Conservation (phyloP, 768 basidiomycete species). For the Lentinula edodes region DNA sequence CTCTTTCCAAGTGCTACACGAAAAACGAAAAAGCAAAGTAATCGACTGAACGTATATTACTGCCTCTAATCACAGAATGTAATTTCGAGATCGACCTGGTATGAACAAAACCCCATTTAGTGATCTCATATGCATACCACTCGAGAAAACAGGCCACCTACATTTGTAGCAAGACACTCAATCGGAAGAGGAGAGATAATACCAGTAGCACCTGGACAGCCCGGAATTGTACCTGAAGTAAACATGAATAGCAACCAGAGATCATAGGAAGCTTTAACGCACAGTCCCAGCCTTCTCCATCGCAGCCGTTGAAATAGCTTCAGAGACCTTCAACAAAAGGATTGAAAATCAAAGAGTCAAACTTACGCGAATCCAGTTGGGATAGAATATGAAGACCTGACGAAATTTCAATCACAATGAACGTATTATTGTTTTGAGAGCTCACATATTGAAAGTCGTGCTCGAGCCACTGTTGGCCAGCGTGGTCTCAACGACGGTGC, state of each 20-base stretch:
- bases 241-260: neutral
- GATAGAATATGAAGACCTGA: slow-evolving; percentile 26
- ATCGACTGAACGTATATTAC: no score
- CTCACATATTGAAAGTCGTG: slow-evolving; percentile 28
- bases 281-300: slow-evolving; percentile 22
- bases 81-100: neutral
- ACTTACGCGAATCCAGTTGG: slow-evolving; percentile 27
- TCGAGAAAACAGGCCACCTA: slow-evolving; percentile 2
- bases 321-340: neutral
- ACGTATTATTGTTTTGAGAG: slow-evolving; percentile 9
- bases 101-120: neutral
- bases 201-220: slow-evolving; percentile 26
- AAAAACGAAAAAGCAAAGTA: no score
- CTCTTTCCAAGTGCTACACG: no score
- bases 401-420: neutral
- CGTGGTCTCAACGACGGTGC: slow-evolving; percentile 10
- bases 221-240: slow-evolving; percentile 19
- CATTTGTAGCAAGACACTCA: slow-evolving; percentile 25
- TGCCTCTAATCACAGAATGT: neutral
- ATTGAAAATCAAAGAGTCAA: neutral
- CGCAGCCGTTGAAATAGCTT: slow-evolving; percentile 25
- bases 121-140: neutral
- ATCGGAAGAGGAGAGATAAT: slow-evolving; percentile 20
- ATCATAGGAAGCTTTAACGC: neutral
- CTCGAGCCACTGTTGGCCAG: slow-evolving; percentile 27